A percentile compares a stretch with the other conserved stretches of the same genome.
Conservation (phyloP, 495 filamentous ascomycete genomes). For the Platismatia glauca region DNA sequence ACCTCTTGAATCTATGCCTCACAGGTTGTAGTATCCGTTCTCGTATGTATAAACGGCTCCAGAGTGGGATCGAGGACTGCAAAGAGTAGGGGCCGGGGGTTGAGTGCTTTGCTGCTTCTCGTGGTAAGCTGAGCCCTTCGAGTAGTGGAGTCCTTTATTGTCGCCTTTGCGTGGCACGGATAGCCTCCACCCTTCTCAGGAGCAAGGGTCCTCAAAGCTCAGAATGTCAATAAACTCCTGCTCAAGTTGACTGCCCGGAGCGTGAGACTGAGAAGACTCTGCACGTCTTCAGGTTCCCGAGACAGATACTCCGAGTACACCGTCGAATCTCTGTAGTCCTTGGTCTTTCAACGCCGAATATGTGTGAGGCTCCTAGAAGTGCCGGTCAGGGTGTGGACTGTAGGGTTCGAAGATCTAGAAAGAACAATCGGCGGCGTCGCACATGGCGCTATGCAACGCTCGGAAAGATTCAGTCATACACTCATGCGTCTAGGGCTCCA, state of each 20-base stretch:
- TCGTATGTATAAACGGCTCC: background rate
- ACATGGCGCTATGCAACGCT: conserved; percentile 1
- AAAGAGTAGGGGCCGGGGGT: background rate
- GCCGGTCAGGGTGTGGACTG: background rate
- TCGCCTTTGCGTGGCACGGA: background rate
- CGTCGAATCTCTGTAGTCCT: background rate
- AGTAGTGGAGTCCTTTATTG: background rate
- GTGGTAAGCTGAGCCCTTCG: background rate
- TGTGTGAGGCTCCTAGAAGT: background rate
- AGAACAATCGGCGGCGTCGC: background rate
- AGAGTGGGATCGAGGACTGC: background rate
- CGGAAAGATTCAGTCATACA: conserved; percentile 3
- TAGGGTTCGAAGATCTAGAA: background rate
- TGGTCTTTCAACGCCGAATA: background rate
- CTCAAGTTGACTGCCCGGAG: background rate
- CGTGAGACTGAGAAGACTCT: background rate
- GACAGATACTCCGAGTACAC: background rate
- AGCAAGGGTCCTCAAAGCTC: background rate
- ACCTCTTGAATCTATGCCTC: background rate
- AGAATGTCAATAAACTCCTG: background rate
- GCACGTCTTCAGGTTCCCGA: background rate
- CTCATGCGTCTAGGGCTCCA: background rate
- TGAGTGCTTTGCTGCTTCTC: background rate
- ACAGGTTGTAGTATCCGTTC: background rate
- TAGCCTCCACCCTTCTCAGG: background rate